These are phyloP conservation scores for Salvia miltiorrhiza DNA, from an alignment of 257 asterid species.

Conservation along the genomic window DNA sequence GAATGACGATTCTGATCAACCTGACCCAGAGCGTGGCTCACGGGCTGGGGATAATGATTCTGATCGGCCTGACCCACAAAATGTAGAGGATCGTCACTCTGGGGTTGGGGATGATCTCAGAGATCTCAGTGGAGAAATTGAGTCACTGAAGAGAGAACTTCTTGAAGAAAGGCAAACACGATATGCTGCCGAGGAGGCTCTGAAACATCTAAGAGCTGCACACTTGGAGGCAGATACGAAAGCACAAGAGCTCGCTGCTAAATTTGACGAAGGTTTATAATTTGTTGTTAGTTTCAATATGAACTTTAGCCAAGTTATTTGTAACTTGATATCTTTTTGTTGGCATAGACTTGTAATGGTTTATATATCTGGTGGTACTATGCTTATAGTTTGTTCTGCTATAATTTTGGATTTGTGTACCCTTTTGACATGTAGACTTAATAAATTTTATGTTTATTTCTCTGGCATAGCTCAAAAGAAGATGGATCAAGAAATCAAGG, in stretches of 20 bases:
- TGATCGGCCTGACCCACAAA: conserved; percentile 24
- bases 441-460: conserved; percentile 29
- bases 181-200: conserved; percentile 87
- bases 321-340: conserved; percentile 10
- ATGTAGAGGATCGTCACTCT: conserved; percentile 30
- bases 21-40: conserved; percentile 27
- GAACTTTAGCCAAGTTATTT: conserved; percentile 10
- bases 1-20: conserved; percentile 16
- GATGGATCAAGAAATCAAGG: conserved; percentile 86
- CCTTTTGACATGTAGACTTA: conserved; percentile 24
- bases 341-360: not conserved
- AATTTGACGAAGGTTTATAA: conserved; percentile 86
- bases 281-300: conserved; percentile 23
- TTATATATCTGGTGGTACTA: conserved; percentile 3
- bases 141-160: conserved; percentile 64
- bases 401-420: conserved; percentile 15
- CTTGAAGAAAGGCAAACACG: conserved; percentile 83
- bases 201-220: conserved; percentile 69
- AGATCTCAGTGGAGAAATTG: conserved; percentile 58
- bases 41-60: conserved; percentile 27
- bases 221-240: conserved; percentile 76
- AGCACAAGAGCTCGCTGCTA: conserved; percentile 67
- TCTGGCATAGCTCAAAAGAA: conserved; percentile 75
- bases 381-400: conserved; percentile 3
- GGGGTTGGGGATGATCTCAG: conserved; percentile 22